phyloP scores from a whole-genome alignment of 306 rosid genomes.

The Dryas octopetala region DNA sequence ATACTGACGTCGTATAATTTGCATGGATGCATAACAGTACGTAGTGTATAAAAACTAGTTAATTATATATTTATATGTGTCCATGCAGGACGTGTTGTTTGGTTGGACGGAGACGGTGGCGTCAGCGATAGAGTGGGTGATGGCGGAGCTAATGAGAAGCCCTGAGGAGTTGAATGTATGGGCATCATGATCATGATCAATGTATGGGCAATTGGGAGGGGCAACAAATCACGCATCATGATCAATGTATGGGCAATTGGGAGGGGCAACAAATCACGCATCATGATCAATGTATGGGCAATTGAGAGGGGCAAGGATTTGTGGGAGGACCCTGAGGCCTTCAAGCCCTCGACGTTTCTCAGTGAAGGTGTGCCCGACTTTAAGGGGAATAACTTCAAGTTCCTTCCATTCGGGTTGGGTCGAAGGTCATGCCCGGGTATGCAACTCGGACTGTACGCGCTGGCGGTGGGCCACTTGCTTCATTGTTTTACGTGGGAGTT shows the following conservation, averaged over 20 bases:
- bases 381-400: constrained; percentile 82
- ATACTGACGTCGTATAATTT: neutral
- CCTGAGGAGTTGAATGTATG: constrained; percentile 45
- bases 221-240: constrained; percentile 21
- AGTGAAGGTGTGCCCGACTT: constrained; percentile 56
- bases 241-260: constrained; percentile 9
- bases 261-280: too few species aligned
- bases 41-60: too few species aligned
- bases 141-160: constrained; percentile 69
- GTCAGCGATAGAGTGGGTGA: constrained; percentile 88
- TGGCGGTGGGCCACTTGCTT: constrained; percentile 71
- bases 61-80: too few species aligned
- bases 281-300: constrained; percentile 78
- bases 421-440: constrained; percentile 94
- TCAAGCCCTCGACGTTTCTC: constrained; percentile 57
- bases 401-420: constrained; percentile 89
- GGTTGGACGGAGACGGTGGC: constrained; percentile 97
- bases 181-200: too few species aligned
- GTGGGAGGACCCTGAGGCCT: constrained; percentile 64
- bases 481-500: constrained; percentile 87
- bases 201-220: too few species aligned
- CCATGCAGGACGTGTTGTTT: constrained; percentile 78
- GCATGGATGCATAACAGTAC: too few species aligned
- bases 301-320: constrained; percentile 61
- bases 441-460: constrained; percentile 77